Evolutionary conservation across 306 rosid genomes (phyloP).

Genomic region (Vigna trinervia): DNA sequence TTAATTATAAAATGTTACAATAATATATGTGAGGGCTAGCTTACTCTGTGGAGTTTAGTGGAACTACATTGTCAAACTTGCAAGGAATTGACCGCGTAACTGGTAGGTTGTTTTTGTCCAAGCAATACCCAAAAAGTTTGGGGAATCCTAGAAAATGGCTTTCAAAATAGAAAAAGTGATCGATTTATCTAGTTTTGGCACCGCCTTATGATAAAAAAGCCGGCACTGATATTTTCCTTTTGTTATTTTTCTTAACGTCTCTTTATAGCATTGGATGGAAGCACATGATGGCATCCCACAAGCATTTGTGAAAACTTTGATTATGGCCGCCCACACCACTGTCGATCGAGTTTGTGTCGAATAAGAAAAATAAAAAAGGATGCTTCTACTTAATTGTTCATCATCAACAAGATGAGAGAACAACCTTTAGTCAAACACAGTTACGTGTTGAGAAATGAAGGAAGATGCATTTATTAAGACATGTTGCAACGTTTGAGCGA

Average conservation of each 20-base stretch:
- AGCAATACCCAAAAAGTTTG: conserved; percentile 10
- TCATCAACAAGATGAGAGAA: neutral
- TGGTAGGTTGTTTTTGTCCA: neutral
- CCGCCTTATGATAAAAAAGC: conserved; percentile 22
- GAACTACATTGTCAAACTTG: conserved; percentile 10
- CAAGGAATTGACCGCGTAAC: conserved; percentile 8
- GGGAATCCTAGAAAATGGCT: conserved; percentile 43
- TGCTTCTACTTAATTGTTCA: conserved; percentile 34
- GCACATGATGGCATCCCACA: conserved; percentile 48
- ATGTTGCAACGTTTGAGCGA: conserved; percentile 5
- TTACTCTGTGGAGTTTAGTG: neutral
- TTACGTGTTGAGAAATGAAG: neutral
- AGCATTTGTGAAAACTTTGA: conserved; percentile 35
- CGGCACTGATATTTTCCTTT: conserved; percentile 49
- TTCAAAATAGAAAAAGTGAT: conserved; percentile 15
- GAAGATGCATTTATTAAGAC: conserved; percentile 9
- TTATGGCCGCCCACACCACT: conserved; percentile 37
- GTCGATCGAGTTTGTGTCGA: neutral
- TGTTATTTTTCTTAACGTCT: conserved; percentile 36
- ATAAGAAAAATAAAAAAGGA: neutral
- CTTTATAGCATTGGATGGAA: conserved; percentile 41
- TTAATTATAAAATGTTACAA: no score
- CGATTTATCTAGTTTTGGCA: neutral
- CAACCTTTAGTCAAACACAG: neutral
- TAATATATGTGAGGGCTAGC: neutral